Percentiles rank a stretch among this genome's conserved stretches.
These are phyloP conservation scores for Neofusicoccum laricinum DNA, from an alignment of 2,329 filamentous ascomycete species.

Conservation along the genomic window DNA sequence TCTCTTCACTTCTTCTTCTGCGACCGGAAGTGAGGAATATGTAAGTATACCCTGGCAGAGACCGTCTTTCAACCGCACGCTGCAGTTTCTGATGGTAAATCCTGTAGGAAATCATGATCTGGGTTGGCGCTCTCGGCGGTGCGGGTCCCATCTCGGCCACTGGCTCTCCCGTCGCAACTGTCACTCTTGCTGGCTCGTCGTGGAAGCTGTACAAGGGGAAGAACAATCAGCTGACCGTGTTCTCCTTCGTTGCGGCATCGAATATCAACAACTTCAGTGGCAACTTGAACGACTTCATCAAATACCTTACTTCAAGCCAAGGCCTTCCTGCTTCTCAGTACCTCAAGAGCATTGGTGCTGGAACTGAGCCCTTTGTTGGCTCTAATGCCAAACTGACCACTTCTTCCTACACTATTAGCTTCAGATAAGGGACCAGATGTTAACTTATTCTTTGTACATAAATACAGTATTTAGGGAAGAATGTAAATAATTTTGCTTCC, in stretches of 20 bases:
- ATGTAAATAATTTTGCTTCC: background rate
- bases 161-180: slow-evolving; percentile 53
- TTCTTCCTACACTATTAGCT: slow-evolving; percentile 30
- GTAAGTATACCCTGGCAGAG: background rate
- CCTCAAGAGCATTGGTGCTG: slow-evolving; percentile 52
- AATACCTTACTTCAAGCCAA: slow-evolving; percentile 52
- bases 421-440: background rate
- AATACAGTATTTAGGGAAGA: background rate
- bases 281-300: slow-evolving; percentile 57
- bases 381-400: slow-evolving; percentile 46
- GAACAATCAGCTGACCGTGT: slow-evolving; percentile 59
- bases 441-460: background rate
- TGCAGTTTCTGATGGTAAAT: background rate
- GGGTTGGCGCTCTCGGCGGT: slow-evolving; percentile 57
- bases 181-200: slow-evolving; percentile 50
- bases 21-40: slow-evolving; percentile 49
- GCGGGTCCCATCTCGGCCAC: slow-evolving; percentile 59
- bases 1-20: slow-evolving; percentile 54
- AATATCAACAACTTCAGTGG: slow-evolving; percentile 54
- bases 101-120: slow-evolving; percentile 56
- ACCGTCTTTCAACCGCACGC: too few relatives aligned
- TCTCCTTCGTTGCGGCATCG: slow-evolving; percentile 54
- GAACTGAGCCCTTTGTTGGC: slow-evolving; percentile 57
- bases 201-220: slow-evolving; percentile 61
- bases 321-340: slow-evolving; percentile 51